phyloP scores from a whole-genome alignment of 257 asterid genomes.

The Petunia secreta region DNA sequence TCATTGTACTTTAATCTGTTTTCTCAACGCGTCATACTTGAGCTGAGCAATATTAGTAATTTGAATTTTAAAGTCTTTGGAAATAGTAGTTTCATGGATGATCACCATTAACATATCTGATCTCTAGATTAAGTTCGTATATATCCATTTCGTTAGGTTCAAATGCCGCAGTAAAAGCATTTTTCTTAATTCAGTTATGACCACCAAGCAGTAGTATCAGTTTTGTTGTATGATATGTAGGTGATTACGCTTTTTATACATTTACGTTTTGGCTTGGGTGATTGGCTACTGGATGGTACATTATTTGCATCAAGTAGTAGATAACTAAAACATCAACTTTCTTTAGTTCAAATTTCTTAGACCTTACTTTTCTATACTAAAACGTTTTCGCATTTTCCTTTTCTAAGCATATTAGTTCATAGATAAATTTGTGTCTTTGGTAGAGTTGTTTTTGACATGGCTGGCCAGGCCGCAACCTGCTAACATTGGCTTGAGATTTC shows the following conservation, averaged over 20 bases:
- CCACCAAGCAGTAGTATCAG: neutral
- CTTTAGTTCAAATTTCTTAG: neutral
- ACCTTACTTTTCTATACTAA: neutral
- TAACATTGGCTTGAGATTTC: neutral
- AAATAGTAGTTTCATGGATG: neutral
- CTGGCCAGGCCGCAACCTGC: neutral
- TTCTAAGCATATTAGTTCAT: neutral
- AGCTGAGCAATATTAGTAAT: neutral
- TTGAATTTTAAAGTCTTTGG: neutral
- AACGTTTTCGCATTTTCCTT: neutral
- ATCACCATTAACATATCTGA: neutral
- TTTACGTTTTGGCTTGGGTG: neutral
- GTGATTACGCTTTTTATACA: neutral
- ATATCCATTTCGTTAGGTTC: neutral
- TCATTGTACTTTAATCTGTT: slow-evolving; percentile 4
- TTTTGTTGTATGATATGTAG: neutral
- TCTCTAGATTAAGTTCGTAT: neutral
- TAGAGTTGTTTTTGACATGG: slow-evolving; percentile 11
- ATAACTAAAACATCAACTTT: neutral
- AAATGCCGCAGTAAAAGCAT: neutral
- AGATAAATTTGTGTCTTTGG: neutral
- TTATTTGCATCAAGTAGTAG: neutral
- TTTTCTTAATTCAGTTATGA: neutral
- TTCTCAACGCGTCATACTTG: neutral
- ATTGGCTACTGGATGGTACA: neutral